Evolutionary conservation across 805 yeast genomes (phyloP).

Genomic region (Kazachstania viticola): DNA sequence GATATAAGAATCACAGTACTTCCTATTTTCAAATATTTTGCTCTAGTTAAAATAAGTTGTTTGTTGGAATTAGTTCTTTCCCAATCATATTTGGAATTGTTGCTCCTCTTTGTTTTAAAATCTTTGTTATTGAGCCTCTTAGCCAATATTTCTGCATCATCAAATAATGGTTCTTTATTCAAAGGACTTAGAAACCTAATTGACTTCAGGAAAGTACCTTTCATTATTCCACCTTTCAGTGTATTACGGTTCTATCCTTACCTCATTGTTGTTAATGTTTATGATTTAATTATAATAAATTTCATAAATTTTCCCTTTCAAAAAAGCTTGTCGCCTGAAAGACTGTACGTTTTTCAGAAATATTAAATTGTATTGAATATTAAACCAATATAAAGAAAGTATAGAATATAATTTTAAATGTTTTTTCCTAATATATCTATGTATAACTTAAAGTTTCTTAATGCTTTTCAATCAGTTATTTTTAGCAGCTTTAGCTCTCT

Average conservation of each 20-base stretch:
- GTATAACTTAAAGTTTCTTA: no score
- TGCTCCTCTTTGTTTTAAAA: constrained; percentile 20
- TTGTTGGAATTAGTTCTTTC: not conserved
- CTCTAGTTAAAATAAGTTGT: constrained; percentile 1
- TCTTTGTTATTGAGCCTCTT: constrained; percentile 15
- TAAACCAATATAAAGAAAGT: no score
- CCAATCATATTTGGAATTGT: constrained; percentile 15
- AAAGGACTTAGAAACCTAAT: no score
- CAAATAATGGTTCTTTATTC: constrained; percentile 21
- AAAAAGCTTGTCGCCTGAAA: no score
- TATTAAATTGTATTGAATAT: no score
- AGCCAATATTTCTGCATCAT: constrained; percentile 26
- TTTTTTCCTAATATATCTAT: no score
- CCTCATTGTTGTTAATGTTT: no score
- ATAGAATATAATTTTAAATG: no score
- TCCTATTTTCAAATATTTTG: not conserved
- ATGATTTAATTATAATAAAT: no score
- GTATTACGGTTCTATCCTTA: not conserved
- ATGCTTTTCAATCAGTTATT: no score
- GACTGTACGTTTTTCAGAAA: no score
- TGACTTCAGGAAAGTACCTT: not conserved
- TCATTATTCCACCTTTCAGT: not conserved
- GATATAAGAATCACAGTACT: not conserved
- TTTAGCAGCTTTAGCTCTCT: constrained; percentile 4
- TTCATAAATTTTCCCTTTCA: no score